phyloP scores from a whole-genome alignment of 2,329 filamentous ascomycete genomes.

The Fusarium praegraminearum region DNA sequence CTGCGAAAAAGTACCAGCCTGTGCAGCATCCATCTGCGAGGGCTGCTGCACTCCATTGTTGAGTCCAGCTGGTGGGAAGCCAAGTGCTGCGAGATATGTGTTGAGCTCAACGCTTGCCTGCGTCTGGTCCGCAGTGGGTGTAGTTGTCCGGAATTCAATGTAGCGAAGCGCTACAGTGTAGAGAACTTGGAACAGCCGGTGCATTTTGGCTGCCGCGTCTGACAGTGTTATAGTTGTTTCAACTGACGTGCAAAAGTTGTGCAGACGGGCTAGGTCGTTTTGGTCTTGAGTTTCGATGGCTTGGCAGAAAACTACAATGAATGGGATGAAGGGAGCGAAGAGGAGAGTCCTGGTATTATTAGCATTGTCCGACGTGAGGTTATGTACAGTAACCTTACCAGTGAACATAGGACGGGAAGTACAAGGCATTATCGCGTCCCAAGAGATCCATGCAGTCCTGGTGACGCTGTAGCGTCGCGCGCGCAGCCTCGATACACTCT shows the following conservation, averaged over 20 bases:
- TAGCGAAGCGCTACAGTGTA: constrained; percentile 70
- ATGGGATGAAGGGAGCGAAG: constrained; percentile 65
- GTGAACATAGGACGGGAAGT: constrained; percentile 57
- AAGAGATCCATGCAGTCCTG: constrained; percentile 56
- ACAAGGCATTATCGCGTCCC: constrained; percentile 52
- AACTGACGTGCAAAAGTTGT: constrained; percentile 64
- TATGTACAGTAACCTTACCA: constrained; percentile 51
- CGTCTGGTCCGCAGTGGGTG: constrained; percentile 48
- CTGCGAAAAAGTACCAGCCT: constrained; percentile 28
- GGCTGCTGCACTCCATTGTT: constrained; percentile 33
- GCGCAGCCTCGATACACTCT: constrained; percentile 58
- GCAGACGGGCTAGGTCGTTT: constrained; percentile 60
- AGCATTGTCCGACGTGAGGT: not conserved
- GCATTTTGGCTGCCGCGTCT: constrained; percentile 65
- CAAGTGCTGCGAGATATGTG: constrained; percentile 60
- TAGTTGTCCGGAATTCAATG: constrained; percentile 62
- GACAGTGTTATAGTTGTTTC: constrained; percentile 60
- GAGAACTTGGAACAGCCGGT: constrained; percentile 69
- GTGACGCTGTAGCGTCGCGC: constrained; percentile 57
- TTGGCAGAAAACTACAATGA: constrained; percentile 65
- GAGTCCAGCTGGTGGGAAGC: constrained; percentile 51
- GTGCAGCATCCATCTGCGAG: constrained; percentile 17
- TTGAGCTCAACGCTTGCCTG: constrained; percentile 50
- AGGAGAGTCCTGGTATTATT: constrained; percentile 56
- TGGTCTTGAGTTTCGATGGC: constrained; percentile 60